Evolutionary conservation across 768 basidiomycete genomes (phyloP).

Genomic region (Russula griseocarnosa): DNA sequence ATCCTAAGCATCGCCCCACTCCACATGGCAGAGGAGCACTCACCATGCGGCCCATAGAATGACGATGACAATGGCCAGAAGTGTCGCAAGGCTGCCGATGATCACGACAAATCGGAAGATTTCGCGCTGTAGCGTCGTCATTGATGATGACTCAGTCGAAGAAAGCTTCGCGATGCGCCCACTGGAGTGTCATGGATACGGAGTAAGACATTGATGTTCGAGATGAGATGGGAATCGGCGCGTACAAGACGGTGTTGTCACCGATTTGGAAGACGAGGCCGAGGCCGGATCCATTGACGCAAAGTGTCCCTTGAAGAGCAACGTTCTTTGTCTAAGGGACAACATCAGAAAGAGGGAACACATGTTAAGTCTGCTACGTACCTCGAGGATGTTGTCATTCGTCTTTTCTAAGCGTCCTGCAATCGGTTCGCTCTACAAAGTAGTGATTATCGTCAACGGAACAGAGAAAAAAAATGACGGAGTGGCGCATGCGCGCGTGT

Average conservation of each 20-base stretch:
- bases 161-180: constrained; percentile 43
- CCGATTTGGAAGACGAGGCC: constrained; percentile 50
- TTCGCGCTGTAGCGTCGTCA: constrained; percentile 52
- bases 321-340: constrained; percentile 50
- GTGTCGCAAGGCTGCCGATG: constrained; percentile 45
- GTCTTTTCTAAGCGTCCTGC: constrained; percentile 32
- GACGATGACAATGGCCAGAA: constrained; percentile 49
- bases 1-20: constrained; percentile 14
- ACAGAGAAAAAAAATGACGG: constrained; percentile 31
- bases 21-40: constrained; percentile 19
- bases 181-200: constrained; percentile 15
- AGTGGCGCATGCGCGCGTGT: neutral
- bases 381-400: constrained; percentile 33
- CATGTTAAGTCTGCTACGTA: neutral
- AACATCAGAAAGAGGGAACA: constrained; percentile 27
- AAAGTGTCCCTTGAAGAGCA: constrained; percentile 54
- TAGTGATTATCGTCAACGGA: constrained; percentile 30
- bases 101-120: constrained; percentile 53
- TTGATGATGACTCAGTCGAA: constrained; percentile 31
- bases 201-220: constrained; percentile 2
- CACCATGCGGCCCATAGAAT: constrained; percentile 45
- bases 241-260: constrained; percentile 49
- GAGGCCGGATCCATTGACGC: constrained; percentile 46
- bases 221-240: constrained; percentile 27
- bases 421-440: constrained; percentile 24